Conservation (phyloP, 2,329 filamentous ascomycete species). For the Fusarium sp. region DNA sequence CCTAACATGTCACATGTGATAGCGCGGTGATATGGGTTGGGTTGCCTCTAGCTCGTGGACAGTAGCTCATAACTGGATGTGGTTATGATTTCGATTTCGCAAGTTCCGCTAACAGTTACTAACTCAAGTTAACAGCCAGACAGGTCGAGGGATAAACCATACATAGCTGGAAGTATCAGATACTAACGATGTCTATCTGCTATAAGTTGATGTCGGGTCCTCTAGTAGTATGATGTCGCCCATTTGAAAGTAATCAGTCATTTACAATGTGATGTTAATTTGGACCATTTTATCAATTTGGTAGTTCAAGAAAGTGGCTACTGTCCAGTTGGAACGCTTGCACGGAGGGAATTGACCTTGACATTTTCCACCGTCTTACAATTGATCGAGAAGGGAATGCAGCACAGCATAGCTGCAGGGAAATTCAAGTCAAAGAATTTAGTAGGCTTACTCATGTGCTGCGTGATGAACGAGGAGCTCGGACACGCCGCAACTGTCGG, state of each 20-base stretch:
- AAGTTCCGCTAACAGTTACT: background rate
- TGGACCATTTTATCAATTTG: background rate
- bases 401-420: background rate
- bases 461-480: background rate
- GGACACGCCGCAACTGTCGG: background rate
- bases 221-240: background rate
- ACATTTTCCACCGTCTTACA: background rate
- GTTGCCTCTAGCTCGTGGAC: background rate
- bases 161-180: background rate
- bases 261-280: background rate
- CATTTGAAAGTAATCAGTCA: background rate
- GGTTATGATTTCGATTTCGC: background rate
- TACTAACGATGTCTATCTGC: background rate
- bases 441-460: conserved; percentile 9
- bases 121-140: background rate
- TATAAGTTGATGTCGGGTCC: background rate
- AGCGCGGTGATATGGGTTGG: background rate
- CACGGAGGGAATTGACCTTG: background rate
- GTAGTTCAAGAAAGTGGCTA: too few relatives aligned
- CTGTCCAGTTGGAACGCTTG: background rate
- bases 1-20: background rate
- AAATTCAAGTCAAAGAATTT: background rate
- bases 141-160: background rate
- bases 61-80: background rate
- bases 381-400: background rate